Evolutionary conservation across 2,329 filamentous ascomycete species (phyloP).

Genomic region (Aspergillus pseudonomiae): DNA sequence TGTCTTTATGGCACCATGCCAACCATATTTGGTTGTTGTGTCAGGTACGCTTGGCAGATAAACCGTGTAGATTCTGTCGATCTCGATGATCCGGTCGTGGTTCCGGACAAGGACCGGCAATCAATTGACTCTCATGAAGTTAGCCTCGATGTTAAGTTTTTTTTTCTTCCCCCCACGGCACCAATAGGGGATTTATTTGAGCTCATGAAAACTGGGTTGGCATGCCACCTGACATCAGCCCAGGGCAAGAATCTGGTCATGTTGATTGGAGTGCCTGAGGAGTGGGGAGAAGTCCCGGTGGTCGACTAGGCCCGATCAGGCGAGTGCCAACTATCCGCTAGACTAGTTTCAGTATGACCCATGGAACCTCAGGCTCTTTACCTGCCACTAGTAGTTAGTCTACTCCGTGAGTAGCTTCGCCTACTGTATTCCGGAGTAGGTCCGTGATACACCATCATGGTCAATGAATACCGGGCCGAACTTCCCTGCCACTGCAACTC

Average conservation of each 20-base stretch:
- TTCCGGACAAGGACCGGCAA: neutral
- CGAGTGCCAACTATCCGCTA: conserved; percentile 3
- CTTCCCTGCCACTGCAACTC: neutral
- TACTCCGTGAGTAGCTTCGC: neutral
- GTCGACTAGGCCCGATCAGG: conserved; percentile 4
- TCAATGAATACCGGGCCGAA: neutral
- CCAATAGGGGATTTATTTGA: neutral
- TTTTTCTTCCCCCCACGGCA: neutral
- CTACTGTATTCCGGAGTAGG: neutral
- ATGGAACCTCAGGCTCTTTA: neutral
- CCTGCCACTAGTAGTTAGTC: neutral
- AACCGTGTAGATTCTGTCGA: conserved; percentile 1
- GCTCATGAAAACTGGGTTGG: neutral
- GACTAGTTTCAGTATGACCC: neutral
- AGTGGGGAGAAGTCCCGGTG: too few species aligned
- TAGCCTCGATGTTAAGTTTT: neutral
- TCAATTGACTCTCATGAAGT: neutral
- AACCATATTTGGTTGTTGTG: neutral
- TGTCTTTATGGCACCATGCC: neutral
- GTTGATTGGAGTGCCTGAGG: conserved; percentile 25
- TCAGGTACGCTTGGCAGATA: neutral
- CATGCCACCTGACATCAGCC: conserved; percentile 6
- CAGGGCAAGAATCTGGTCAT: neutral
- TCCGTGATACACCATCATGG: neutral
- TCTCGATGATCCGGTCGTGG: conserved; percentile 10